A percentile compares a stretch with the other conserved stretches of the same genome.
phyloP scores from a whole-genome alignment of 2,329 filamentous ascomycete genomes.

The Rasamsonia emersonii region DNA sequence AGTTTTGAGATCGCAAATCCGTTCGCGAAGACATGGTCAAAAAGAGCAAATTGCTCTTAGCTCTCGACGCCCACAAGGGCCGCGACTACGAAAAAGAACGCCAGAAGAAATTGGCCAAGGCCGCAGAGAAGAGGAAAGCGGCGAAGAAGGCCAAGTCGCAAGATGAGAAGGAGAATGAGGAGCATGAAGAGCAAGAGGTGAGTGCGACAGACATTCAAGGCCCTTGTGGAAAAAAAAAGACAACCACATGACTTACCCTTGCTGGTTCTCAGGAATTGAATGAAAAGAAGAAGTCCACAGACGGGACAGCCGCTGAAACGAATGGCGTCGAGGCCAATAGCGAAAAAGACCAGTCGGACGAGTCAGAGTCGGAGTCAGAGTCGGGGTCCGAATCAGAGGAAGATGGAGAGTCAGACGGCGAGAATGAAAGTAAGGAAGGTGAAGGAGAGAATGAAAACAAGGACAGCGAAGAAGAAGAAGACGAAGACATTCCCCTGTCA shows the following conservation, averaged over 20 bases:
- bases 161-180: slow-evolving; percentile 8
- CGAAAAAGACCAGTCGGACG: slow-evolving; percentile 14
- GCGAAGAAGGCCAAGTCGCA: slow-evolving; percentile 17
- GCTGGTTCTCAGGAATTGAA: too few species aligned
- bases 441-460: slow-evolving; percentile 31
- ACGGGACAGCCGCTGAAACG: slow-evolving; percentile 1
- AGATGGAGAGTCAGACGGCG: slow-evolving; percentile 31
- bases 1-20: not conserved
- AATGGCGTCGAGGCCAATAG: slow-evolving; percentile 11
- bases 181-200: slow-evolving; percentile 12
- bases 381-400: too few species aligned
- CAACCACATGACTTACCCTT: too few species aligned
- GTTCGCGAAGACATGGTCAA: slow-evolving; percentile 39
- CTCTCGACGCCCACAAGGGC: slow-evolving; percentile 51
- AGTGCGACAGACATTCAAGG: too few species aligned
- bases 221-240: too few species aligned
- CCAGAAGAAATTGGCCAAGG: slow-evolving; percentile 57
- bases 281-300: too few species aligned
- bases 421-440: slow-evolving; percentile 19
- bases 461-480: slow-evolving; percentile 62
- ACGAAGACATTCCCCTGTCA: slow-evolving; percentile 82
- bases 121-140: slow-evolving; percentile 38
- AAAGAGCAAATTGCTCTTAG: slow-evolving; percentile 50
- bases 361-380: too few species aligned
- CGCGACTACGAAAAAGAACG: slow-evolving; percentile 68